phyloP scores from a whole-genome alignment of 139 green algal species.

The Pycnococcus provasolii region DNA sequence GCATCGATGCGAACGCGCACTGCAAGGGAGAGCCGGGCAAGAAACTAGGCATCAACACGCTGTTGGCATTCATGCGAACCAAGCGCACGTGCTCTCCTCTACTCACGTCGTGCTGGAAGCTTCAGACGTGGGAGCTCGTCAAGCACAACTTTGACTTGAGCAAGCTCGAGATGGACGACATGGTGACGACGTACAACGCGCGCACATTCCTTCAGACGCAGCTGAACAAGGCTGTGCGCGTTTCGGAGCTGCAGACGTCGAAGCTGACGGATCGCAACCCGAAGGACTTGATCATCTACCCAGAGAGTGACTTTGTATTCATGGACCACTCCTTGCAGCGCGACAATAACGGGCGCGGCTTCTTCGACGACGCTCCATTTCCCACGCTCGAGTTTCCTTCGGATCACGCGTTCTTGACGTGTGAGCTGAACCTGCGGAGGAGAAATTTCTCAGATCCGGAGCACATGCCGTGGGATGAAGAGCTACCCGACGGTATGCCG shows the following conservation, averaged over 20 bases:
- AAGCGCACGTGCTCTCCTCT: too few relatives aligned
- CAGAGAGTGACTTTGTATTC: neutral
- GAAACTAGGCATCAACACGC: neutral
- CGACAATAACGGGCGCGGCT: neutral
- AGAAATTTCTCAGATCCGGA: too few relatives aligned
- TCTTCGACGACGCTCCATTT: neutral
- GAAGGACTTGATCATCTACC: conserved; percentile 18
- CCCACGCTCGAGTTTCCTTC: conserved; percentile 8
- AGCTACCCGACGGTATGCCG: too few relatives aligned
- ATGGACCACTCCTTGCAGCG: neutral
- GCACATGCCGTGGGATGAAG: too few relatives aligned
- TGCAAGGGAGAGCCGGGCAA: neutral
- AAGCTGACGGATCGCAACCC: conserved; percentile 13
- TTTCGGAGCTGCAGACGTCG: neutral
- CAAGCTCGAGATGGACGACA: neutral
- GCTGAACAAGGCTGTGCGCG: conserved; percentile 18
- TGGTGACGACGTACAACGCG: conserved; percentile 16
- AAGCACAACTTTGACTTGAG: neutral
- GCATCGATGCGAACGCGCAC: conserved; percentile 18
- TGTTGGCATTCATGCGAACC: too few relatives aligned
- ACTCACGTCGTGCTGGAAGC: too few relatives aligned
- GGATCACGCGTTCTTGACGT: conserved; percentile 1
- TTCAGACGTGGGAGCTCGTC: neutral
- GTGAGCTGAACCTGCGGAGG: neutral
- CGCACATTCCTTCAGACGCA: conserved; percentile 18